Conservation (phyloP, 768 basidiomycete species). For the Auricularia cornea region DNA sequence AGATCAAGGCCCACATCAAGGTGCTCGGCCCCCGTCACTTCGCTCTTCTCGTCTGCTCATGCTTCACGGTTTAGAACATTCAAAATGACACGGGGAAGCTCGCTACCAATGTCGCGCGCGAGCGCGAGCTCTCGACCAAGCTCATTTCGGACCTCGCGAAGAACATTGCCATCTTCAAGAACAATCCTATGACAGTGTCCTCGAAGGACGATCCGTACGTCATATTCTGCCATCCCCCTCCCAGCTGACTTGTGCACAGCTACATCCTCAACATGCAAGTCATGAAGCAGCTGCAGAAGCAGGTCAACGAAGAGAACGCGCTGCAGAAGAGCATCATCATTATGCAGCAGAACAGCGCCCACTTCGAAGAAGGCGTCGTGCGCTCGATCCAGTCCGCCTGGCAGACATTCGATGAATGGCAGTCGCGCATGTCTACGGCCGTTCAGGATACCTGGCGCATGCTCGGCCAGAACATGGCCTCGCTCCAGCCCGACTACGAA, state of each 20-base stretch:
- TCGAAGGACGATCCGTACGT: constrained; percentile 78
- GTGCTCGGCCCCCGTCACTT: constrained; percentile 26
- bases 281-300: constrained; percentile 72
- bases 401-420: constrained; percentile 95
- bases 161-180: constrained; percentile 85
- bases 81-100: constrained; percentile 95
- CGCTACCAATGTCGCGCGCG: constrained; percentile 84
- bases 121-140: constrained; percentile 80
- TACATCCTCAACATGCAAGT: constrained; percentile 68
- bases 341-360: constrained; percentile 94
- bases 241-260: constrained; percentile 22
- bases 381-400: constrained; percentile 93
- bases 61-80: constrained; percentile 51
- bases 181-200: constrained; percentile 81
- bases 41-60: neutral
- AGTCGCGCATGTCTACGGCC: constrained; percentile 63
- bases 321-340: constrained; percentile 97
- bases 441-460: constrained; percentile 68
- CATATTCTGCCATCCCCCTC: constrained; percentile 9
- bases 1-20: constrained; percentile 98
- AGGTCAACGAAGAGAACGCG: constrained; percentile 95
- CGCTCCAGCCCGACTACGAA: constrained; percentile 78
- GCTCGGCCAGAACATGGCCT: constrained; percentile 66
- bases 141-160: constrained; percentile 82
- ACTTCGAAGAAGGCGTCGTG: constrained; percentile 96